Evolutionary conservation across 2,329 filamentous ascomycete genomes (phyloP).

Genomic region (Arthrobotrys conoides): DNA sequence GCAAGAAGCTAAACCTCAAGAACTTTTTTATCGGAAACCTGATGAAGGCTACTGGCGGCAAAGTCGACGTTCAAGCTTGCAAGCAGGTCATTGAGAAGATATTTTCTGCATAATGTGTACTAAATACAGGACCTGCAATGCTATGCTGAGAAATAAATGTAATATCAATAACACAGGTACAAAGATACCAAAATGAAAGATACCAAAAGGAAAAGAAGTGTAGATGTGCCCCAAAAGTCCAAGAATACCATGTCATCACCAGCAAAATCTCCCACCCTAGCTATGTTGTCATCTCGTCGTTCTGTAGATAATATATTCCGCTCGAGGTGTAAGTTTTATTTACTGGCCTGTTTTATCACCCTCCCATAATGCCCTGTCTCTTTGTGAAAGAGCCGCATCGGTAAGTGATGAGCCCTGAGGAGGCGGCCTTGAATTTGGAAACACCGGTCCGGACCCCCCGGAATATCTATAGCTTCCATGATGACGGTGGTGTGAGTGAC

Average conservation of each 20-base stretch:
- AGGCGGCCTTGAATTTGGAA: constrained; percentile 1
- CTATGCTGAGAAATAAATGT: neutral
- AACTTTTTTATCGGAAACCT: constrained; percentile 59
- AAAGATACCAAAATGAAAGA: neutral
- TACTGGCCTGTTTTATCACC: constrained; percentile 13
- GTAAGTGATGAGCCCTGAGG: constrained; percentile 5
- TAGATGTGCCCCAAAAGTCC: too few species aligned
- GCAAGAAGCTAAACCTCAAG: constrained; percentile 50
- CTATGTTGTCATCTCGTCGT: neutral
- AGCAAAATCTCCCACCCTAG: neutral
- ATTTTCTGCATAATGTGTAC: constrained; percentile 24
- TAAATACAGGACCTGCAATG: neutral
- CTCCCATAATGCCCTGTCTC: constrained; percentile 28
- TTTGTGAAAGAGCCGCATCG: constrained; percentile 4
- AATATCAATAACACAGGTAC: neutral
- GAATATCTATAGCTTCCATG: neutral
- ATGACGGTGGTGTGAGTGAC: neutral
- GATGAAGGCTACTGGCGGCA: constrained; percentile 51
- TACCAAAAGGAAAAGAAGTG: too few species aligned
- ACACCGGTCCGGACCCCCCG: neutral
- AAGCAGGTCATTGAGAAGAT: constrained; percentile 52
- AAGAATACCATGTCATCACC: neutral
- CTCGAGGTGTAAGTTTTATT: neutral
- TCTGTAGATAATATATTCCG: neutral
- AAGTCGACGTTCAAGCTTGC: constrained; percentile 48